Evolutionary conservation across 2,329 filamentous ascomycete species (phyloP), one percentile per base, ranked within the genome.

Genomic region (Fusarium sp.): DNA sequence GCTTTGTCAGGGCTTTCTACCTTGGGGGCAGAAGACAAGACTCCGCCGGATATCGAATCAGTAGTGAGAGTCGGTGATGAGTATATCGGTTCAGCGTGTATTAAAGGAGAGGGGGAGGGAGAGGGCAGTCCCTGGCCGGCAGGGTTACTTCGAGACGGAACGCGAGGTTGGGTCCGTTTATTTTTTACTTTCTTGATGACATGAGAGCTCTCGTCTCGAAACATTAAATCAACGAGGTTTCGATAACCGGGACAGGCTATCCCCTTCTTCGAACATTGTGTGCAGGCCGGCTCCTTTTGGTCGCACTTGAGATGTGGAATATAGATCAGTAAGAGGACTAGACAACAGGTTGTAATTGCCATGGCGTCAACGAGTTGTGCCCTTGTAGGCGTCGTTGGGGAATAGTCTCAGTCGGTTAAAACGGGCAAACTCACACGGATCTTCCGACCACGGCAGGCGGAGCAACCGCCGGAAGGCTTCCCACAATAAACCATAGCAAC

Each of bases 391-490:
- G 58, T 52, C 30, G 46, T 48, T 16, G 39, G 41, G 41, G 28
- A 44, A 50, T 43, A 37, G 52, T 42, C 52, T 39, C 12, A 51
- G 46, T 48, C 19, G 23, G 42, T 41, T 44, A 45, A 42, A 34
- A 41, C 25, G 46, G 56, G 44, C 23, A 28, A 56, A 83, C 85
- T 79, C 78, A 87, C 85, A 61, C 84, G 83, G 64, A 87, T 85
- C 77, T 88, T 88, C 70, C 85, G 83, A 72, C 84, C 82, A 67
- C 86, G 82, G 71, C 86, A 88, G 67, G 80, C 84, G 68, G 84
- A 85, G 76, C 86, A 88, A 42, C 85, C 85, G 73, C 85, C 86
- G 39, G 85, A 87, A 44, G 86, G 85, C 71, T 86, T 87, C 7
- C 86, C 85, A 69, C 86, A 87, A 72, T 86, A 88, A 8, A 88